Base-by-base conservation (phyloP, 306 rosid genomes). In the Castanea crenata region DNA sequence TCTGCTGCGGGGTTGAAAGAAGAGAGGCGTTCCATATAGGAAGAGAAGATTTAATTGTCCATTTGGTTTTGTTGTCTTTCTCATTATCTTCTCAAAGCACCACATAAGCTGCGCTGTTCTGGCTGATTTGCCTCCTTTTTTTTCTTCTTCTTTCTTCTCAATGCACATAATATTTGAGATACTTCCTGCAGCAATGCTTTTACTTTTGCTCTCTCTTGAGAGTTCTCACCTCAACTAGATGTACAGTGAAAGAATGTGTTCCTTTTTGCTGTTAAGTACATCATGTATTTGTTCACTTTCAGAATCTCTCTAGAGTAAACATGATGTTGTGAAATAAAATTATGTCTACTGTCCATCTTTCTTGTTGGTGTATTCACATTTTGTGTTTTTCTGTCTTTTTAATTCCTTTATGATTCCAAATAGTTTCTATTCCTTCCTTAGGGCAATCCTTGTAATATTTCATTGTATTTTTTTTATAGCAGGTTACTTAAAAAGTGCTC, bases 1-100 rank as follows among this genome's bases (percentile, higher is more conserved):
- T 19, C 91, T 74, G 51, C 67, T 61, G 51, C 86, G 5, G 80
- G 20, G 51, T 80, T 79, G 71, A 77, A 87, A 61, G 88, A 90
- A 76, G 81, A 87, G 64, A 57, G 73, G 67, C 41, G 63, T 75
- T 80, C 74, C 15, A 44, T 67, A 11, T 77, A 86, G 75, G 79
- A 51, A 56, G 76, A 59, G 27, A 29, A 20, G 20, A 46, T 35
- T 67, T 65, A 41, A 18, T 29, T 29, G 54, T 63, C 31, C 41
- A 46, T 71, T 29, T 71, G 16, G 29, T 27, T 25, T 57, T 69
- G 54, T 34, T 56, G 4, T 55, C 29, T 4, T 41, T 64, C 64
- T 23, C 67, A 77, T 41, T 12, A 3, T 13, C 13, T 71, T 14
- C n/a, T 14, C 1, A 32, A 15, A 64, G 70, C 8, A 31, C 69